A percentile compares a stretch with the other conserved stretches of the same genome.
These are phyloP conservation scores for Leccinum obscurum DNA, from an alignment of 768 basidiomycete species.

Conservation along the genomic window DNA sequence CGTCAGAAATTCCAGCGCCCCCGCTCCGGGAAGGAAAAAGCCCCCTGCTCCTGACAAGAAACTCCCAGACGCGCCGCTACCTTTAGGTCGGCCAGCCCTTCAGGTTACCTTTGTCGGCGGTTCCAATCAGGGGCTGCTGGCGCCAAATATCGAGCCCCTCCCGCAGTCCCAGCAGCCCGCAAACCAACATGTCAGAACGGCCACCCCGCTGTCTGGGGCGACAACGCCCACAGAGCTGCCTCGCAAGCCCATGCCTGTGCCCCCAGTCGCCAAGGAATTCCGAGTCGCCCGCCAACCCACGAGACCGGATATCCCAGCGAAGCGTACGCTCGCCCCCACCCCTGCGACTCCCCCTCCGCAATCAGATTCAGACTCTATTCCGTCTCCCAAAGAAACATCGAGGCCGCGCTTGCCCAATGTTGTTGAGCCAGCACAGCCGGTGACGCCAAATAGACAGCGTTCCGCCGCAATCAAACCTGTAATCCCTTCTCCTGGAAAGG, in stretches of 20 bases:
- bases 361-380: slow-evolving; percentile 36
- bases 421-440: slow-evolving; percentile 13
- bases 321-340: slow-evolving; percentile 21
- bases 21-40: slow-evolving; percentile 30
- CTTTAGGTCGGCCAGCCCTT: not conserved
- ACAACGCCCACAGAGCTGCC: slow-evolving; percentile 3
- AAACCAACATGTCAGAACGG: slow-evolving; percentile 4
- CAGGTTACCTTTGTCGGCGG: slow-evolving; percentile 47
- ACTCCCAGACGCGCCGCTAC: slow-evolving; percentile 11
- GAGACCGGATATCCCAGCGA: slow-evolving; percentile 9
- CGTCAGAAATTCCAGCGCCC: slow-evolving; percentile 32
- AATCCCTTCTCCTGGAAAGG: slow-evolving; percentile 19
- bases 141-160: slow-evolving; percentile 8
- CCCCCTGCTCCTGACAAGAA: slow-evolving; percentile 10
- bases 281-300: slow-evolving; percentile 24
- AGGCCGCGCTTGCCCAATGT: slow-evolving; percentile 9
- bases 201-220: not conserved
- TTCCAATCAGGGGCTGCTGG: slow-evolving; percentile 34
- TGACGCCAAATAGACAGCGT: slow-evolving; percentile 24
- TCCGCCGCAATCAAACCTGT: slow-evolving; percentile 16
- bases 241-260: slow-evolving; percentile 37
- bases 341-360: slow-evolving; percentile 24
- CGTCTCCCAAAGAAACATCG: slow-evolving; percentile 8
- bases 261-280: slow-evolving; percentile 20
- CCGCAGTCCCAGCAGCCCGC: slow-evolving; percentile 9